Base-by-base conservation (phyloP, 2,329 filamentous ascomycete species). In the Pezicula carpinea region DNA sequence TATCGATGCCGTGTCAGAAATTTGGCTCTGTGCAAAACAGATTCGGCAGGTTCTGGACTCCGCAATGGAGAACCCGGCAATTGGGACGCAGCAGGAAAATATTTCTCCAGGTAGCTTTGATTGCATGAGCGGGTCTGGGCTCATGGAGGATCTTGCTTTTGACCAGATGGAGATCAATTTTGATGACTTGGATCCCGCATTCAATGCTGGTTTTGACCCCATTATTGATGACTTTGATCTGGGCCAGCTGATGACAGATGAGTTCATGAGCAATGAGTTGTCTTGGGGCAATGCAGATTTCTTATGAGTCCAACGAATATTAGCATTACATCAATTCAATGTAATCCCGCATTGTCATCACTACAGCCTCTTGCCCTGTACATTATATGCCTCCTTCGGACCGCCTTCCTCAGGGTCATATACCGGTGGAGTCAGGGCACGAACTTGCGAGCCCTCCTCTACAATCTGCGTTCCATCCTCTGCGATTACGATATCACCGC, bases 1-100 rank as follows among this genome's bases (percentile, higher is more conserved):
- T 31, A 74, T 79, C 51, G 66, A 74, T 29, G 66, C 69, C n/a
- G 74, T 82, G 29, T 66, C 79, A 23, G 66, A 72, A 34, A 72
- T 70, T 6, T 75, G 69, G 68, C 69, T 70, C 5, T 74, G 70
- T 52, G 66, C 73, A 26, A 60, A 59, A 21, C 71, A 73, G 51
- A 68, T 75, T 7, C 58, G 61, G 23, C 66, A 69, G 42, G 62
- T 62, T 11, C 59, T 67, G 6, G 51, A 44, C 6, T 49, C 49
- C 29, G 51, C 55, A 13, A 53, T 58, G 33, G 46, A 47, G 31
- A 23, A 38, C 14, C 31, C 19, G 7, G n/a, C 41, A 13, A 33
- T 22, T 22, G 43, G 44, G 2, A 36, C 35, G 22, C 15, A 8
- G 13, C 5, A 34, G 29, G 39, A 35, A 35, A 55, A 44, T 14